These are phyloP conservation scores for Colletotrichum eleusines DNA, from an alignment of 2,329 filamentous ascomycete genomes.

Conservation along the genomic window DNA sequence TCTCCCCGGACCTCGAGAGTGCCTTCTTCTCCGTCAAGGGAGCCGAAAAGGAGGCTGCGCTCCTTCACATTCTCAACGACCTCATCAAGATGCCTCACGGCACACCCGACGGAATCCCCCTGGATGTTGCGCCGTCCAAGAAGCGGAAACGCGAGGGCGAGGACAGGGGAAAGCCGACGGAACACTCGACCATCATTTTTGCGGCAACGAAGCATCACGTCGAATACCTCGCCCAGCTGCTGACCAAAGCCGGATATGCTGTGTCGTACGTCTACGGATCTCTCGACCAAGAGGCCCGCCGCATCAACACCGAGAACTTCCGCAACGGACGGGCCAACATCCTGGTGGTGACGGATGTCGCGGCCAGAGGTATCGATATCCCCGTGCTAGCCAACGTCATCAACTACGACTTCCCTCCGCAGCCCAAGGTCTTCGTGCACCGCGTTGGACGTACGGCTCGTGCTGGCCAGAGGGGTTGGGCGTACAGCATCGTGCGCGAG, in stretches of 20 bases:
- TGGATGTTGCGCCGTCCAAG: conserved; percentile 65
- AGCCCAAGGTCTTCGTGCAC: conserved; percentile 97
- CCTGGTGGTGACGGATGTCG: conserved; percentile 95
- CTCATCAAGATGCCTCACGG: conserved; percentile 90
- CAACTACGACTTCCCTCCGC: conserved; percentile 98
- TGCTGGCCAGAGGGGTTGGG: conserved; percentile 93
- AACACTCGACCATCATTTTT: conserved; percentile 95
- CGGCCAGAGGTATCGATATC: conserved; percentile 97
- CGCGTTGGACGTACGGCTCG: conserved; percentile 95
- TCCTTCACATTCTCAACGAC: conserved; percentile 89
- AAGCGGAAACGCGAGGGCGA: conserved; percentile 78
- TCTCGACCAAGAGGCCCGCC: conserved; percentile 91
- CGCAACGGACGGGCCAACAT: conserved; percentile 87
- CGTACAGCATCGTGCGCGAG: conserved; percentile 90
- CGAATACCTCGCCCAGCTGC: conserved; percentile 87
- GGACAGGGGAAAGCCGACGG: conserved; percentile 78
- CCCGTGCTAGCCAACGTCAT: conserved; percentile 96
- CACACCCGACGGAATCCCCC: conserved; percentile 64
- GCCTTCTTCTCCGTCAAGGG: conserved; percentile 95
- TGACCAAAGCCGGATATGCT: conserved; percentile 85
- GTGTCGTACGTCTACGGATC: conserved; percentile 96
- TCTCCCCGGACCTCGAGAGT: conserved; percentile 94
- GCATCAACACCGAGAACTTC: conserved; percentile 92
- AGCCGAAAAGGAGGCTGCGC: conserved; percentile 91
- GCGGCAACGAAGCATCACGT: conserved; percentile 97